Conservation (phyloP, 148 eudicot species). For the Chenopodium quinoa region DNA sequence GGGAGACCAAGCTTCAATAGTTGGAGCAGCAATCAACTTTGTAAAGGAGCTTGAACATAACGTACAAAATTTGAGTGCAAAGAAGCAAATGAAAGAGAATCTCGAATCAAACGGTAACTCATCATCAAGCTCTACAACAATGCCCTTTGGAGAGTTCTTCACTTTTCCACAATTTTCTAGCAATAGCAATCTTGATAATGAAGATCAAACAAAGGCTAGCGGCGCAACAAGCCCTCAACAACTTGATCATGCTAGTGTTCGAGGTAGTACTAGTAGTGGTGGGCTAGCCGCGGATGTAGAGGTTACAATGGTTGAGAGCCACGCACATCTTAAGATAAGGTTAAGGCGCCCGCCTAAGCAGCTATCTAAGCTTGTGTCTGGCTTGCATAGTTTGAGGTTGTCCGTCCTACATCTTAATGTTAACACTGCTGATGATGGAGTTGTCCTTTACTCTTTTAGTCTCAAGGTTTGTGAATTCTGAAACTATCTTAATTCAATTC, state of each 20-base stretch:
- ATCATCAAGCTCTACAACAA: background rate
- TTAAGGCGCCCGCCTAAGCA: conserved; percentile 46
- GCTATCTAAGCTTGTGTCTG: conserved; percentile 52
- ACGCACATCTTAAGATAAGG: conserved; percentile 61
- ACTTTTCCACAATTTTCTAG: conserved; percentile 53
- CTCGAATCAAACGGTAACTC: background rate
- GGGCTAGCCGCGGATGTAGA: conserved; percentile 50
- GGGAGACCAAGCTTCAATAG: conserved; percentile 53
- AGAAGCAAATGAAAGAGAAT: conserved; percentile 24
- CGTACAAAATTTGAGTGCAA: conserved; percentile 35
- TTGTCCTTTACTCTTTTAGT: conserved; percentile 57
- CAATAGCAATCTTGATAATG: background rate
- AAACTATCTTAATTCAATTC: no score
- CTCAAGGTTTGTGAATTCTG: conserved; percentile 49
- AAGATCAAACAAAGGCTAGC: background rate
- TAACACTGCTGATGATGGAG: conserved; percentile 46
- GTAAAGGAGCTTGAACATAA: conserved; percentile 49
- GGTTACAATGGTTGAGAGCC: conserved; percentile 68
- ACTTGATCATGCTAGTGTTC: background rate
- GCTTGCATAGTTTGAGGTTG: conserved; percentile 47
- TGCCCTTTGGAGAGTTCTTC: conserved; percentile 53
- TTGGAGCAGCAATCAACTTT: conserved; percentile 52
- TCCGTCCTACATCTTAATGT: conserved; percentile 63
- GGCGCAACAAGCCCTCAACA: background rate
- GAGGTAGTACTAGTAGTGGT: background rate